Evolutionary conservation across 306 rosid species (phyloP).

Genomic region (Cucurbita maxima): DNA sequence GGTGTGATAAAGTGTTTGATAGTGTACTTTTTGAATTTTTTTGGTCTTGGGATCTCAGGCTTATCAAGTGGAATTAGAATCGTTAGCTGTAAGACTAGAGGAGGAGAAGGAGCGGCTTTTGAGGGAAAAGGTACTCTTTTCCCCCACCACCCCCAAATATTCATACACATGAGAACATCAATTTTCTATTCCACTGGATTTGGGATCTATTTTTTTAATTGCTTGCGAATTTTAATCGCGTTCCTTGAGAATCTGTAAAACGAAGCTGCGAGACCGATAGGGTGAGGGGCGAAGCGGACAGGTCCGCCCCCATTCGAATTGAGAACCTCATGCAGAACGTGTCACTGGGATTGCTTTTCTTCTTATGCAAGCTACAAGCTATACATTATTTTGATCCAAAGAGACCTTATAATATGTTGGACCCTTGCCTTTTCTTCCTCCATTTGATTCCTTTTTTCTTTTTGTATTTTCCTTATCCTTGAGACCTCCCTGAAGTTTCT

Average conservation of each 20-base stretch:
- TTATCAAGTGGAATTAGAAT: constrained; percentile 76
- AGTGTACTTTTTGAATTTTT: not conserved
- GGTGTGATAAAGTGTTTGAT: not conserved
- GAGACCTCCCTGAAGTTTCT: too few species aligned
- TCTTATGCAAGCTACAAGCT: not conserved
- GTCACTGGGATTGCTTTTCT: not conserved
- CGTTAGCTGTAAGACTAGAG: constrained; percentile 58
- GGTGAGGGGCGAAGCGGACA: too few species aligned
- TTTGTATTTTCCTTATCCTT: not conserved
- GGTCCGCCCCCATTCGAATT: too few species aligned
- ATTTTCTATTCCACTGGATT: not conserved
- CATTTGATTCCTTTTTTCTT: not conserved
- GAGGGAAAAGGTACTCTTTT: constrained; percentile 57
- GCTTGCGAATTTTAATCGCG: not conserved
- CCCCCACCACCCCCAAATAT: too few species aligned
- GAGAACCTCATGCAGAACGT: not conserved
- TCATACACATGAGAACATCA: not conserved
- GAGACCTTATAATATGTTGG: not conserved
- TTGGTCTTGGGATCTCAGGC: constrained; percentile 32
- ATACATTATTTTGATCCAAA: not conserved
- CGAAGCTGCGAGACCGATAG: too few species aligned
- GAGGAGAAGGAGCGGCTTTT: constrained; percentile 62
- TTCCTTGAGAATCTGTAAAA: not conserved
- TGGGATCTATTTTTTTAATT: not conserved
- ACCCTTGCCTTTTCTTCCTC: not conserved